phyloP scores from a whole-genome alignment of 2,329 filamentous ascomycete genomes.

The Neopestalotiopsis sp. region DNA sequence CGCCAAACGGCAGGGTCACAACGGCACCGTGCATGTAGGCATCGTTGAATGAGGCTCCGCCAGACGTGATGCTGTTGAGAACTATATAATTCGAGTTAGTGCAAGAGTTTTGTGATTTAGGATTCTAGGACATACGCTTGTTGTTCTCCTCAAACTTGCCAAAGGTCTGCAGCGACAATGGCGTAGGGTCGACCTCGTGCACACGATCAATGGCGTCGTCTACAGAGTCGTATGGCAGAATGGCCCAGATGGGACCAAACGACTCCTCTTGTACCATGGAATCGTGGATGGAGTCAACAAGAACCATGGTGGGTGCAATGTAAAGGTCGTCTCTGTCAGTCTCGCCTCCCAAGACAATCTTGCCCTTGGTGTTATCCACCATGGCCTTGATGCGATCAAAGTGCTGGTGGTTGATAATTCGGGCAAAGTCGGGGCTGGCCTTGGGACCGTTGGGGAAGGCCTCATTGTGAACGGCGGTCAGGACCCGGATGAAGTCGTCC shows the following conservation, averaged over 20 bases:
- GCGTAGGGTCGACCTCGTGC: slow-evolving; percentile 81
- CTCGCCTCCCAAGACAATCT: slow-evolving; percentile 85
- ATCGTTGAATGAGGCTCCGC: slow-evolving; percentile 70
- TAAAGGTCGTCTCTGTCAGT: slow-evolving; percentile 81
- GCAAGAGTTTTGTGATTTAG: background rate
- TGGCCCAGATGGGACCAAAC: slow-evolving; percentile 90
- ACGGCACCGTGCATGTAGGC: slow-evolving; percentile 74
- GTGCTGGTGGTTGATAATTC: slow-evolving; percentile 80
- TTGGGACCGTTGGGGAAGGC: slow-evolving; percentile 87
- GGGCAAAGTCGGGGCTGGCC: slow-evolving; percentile 76
- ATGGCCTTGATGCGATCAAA: slow-evolving; percentile 87
- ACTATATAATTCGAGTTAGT: slow-evolving; percentile 45
- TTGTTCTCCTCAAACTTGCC: slow-evolving; percentile 79
- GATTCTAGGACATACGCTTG: slow-evolving; percentile 57
- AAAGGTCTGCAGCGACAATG: slow-evolving; percentile 84
- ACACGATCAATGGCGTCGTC: slow-evolving; percentile 85
- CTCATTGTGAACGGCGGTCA: slow-evolving; percentile 72
- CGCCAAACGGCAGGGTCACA: slow-evolving; percentile 78
- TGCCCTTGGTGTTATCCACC: slow-evolving; percentile 83
- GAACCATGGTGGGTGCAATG: slow-evolving; percentile 92
- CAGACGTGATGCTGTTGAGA: slow-evolving; percentile 66
- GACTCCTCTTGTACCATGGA: slow-evolving; percentile 82
- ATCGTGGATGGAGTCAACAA: slow-evolving; percentile 77
- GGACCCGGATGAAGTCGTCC: slow-evolving; percentile 72
- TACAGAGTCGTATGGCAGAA: slow-evolving; percentile 78